Evolutionary conservation across 163 green algal species (phyloP), one percentile per base, ranked within the genome.

Genomic region (Chloromonas sp.): DNA sequence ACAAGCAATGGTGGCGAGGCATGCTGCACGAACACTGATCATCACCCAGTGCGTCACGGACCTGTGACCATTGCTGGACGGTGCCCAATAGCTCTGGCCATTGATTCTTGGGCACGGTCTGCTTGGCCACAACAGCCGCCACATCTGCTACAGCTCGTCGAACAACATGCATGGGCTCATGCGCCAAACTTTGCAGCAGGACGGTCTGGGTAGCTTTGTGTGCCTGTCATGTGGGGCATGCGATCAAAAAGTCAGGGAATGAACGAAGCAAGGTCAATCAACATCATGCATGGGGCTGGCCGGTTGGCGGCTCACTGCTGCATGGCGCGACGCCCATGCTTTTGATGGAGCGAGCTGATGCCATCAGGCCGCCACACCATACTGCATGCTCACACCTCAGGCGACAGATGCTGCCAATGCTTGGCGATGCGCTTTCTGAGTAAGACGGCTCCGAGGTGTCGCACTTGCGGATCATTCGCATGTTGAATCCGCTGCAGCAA

Each of bases 361-460:
- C 36, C 36, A 36, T 36, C 36, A 36, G 36, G 36, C 36, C 36
- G 36, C 36, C 36, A 36, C 36, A 36, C 36, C 36, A 36, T 36
- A 36, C 36, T 36, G 36, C 36, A 36, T 36, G 36, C 36, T 36
- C 36, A 36, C 36, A 36, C 36, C 36, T 36, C 36, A 36, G 36
- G 36, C 36, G 36, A 36, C 36, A 36, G 36, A 36, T 36, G 14
- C 14, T 80, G 74, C 14, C 74, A 60, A 14, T 80, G 74, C 74
- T 60, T 80, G 74, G 2, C 66, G 5, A 14, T 61, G 78, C 88
- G 83, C 76, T 94, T 95, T 14, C 93, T 89, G 80, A 95, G 79
- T 70, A 95, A 87, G 61, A 96, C 90, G 3, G 92, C 92, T 1
- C 91, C 87, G 83, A 95, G 84, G 77, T 95, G 92, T 8, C 93